Evolutionary conservation across 2,329 filamentous ascomycete genomes (phyloP).

Genomic region (Huntiella omanensis): DNA sequence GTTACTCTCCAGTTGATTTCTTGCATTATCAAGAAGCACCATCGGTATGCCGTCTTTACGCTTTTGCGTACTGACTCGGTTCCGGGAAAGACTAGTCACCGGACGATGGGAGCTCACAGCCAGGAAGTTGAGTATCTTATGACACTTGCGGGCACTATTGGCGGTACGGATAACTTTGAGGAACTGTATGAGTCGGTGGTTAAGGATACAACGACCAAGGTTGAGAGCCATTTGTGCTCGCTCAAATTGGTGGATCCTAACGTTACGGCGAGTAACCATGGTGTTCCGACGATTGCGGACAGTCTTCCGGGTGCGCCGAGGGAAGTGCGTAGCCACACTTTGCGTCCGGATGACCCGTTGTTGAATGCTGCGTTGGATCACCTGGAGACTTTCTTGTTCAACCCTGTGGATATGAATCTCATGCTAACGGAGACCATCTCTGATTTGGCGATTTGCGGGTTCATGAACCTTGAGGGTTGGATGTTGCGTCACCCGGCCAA

Average conservation of each 20-base stretch:
- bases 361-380: conserved; percentile 50
- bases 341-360: conserved; percentile 42
- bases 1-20: conserved; percentile 78
- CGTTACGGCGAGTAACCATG: conserved; percentile 34
- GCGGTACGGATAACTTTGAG: conserved; percentile 51
- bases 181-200: conserved; percentile 53
- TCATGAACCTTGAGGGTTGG: conserved; percentile 81
- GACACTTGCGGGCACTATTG: conserved; percentile 46
- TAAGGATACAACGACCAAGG: conserved; percentile 47
- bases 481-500: conserved; percentile 53
- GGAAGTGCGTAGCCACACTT: conserved; percentile 40
- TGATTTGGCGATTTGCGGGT: conserved; percentile 66
- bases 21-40: conserved; percentile 70
- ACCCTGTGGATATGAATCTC: conserved; percentile 80
- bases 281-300: conserved; percentile 34
- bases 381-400: conserved; percentile 66
- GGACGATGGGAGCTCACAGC: conserved; percentile 56
- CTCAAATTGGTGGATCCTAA: conserved; percentile 46
- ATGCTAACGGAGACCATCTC: conserved; percentile 70
- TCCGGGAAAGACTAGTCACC: conserved; percentile 29
- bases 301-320: conserved; percentile 41
- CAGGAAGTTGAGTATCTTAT: conserved; percentile 57
- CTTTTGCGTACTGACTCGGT: conserved; percentile 49
- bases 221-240: conserved; percentile 60
- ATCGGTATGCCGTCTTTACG: conserved; percentile 64